phyloP scores from a whole-genome alignment of 2,329 filamentous ascomycete species.

The Colletotrichum agaves region DNA sequence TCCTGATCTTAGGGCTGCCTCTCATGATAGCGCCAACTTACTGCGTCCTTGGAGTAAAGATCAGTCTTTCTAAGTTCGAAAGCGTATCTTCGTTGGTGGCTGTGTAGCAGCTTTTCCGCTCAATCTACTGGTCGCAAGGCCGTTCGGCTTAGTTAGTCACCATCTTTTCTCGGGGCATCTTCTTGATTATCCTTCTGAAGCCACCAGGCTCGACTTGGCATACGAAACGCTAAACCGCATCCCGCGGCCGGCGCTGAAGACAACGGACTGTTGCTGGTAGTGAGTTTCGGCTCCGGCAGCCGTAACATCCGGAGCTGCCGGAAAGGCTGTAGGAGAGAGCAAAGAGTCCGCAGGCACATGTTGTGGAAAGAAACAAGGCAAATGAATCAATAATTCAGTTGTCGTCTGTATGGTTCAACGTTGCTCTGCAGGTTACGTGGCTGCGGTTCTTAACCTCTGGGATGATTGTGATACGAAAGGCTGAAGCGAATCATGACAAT shows the following conservation, averaged over 20 bases:
- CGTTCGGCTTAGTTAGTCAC: background rate
- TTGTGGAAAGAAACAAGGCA: background rate
- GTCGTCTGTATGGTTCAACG: background rate
- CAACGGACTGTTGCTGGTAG: background rate
- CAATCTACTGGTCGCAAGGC: background rate
- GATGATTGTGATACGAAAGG: too few relatives aligned
- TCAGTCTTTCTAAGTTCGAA: too few relatives aligned
- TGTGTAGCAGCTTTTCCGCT: too few relatives aligned
- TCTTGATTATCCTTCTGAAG: background rate
- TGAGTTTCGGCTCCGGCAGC: background rate
- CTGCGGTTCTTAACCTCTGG: too few relatives aligned
- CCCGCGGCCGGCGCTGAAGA: conserved; percentile 3
- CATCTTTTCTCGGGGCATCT: too few relatives aligned
- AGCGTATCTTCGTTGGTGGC: background rate
- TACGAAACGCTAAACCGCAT: background rate
- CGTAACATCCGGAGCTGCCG: conserved; percentile 7
- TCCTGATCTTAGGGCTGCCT: too few relatives aligned
- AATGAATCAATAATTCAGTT: background rate
- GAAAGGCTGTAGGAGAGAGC: background rate
- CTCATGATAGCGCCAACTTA: too few relatives aligned
- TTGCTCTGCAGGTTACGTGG: too few relatives aligned
- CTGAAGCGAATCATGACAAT: too few relatives aligned
- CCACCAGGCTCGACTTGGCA: too few relatives aligned
- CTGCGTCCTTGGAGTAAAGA: too few relatives aligned
- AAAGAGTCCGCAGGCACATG: background rate